Evolutionary conservation across 208 protist genomes (phyloP).

Genomic region (Trypanosoma rangeli): DNA sequence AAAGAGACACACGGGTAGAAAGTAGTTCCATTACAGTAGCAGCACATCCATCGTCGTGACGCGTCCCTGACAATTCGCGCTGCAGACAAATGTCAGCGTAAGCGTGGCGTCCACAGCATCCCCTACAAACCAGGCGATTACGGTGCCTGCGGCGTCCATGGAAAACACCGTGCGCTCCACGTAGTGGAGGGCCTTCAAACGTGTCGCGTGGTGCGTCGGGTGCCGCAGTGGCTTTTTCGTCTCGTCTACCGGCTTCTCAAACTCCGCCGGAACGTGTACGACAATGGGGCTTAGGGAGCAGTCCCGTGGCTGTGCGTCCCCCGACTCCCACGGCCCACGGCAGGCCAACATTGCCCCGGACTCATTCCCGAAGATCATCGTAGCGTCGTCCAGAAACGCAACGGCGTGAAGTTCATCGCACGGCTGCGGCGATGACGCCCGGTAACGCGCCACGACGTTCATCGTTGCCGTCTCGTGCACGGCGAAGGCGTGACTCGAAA

Average conservation of each 20-base stretch:
- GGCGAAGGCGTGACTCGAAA: constrained; percentile 50
- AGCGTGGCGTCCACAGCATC: neutral
- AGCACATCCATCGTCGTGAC: constrained; percentile 53
- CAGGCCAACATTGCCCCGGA: constrained; percentile 33
- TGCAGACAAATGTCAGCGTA: constrained; percentile 46
- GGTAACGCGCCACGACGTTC: constrained; percentile 27
- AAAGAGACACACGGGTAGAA: neutral
- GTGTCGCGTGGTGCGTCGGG: constrained; percentile 50
- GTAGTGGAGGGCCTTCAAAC: constrained; percentile 50
- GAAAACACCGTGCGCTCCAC: constrained; percentile 44
- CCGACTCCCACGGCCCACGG: neutral
- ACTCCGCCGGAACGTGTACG: constrained; percentile 13
- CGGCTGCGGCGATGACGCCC: constrained; percentile 28
- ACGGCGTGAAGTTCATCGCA: constrained; percentile 50
- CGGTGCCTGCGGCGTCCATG: constrained; percentile 54
- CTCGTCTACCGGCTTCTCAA: constrained; percentile 17
- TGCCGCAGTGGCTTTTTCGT: constrained; percentile 43
- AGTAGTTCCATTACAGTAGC: constrained; percentile 24
- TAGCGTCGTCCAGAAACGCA: constrained; percentile 38
- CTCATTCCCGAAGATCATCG: constrained; percentile 63
- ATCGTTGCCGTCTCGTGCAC: constrained; percentile 54
- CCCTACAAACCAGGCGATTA: constrained; percentile 43
- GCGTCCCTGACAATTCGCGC: constrained; percentile 75
- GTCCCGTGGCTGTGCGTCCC: neutral
- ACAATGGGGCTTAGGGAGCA: neutral